phyloP scores from a whole-genome alignment of 2,329 filamentous ascomycete genomes.

The Ophidiomyces ophidiicola region DNA sequence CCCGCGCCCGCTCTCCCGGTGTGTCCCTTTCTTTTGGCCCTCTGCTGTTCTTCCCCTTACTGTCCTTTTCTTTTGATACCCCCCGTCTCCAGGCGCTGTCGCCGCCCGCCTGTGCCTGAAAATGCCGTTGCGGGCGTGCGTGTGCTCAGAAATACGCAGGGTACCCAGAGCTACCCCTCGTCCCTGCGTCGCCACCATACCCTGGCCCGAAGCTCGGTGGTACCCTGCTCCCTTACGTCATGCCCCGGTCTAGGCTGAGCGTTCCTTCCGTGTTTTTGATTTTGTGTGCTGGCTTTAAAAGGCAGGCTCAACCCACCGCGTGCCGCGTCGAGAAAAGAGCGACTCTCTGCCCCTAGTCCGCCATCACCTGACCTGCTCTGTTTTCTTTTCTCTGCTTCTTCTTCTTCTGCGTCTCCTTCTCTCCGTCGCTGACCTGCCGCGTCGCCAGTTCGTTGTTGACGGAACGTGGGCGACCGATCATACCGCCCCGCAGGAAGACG shows the following conservation, averaged over 20 bases:
- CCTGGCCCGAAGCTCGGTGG: not conserved
- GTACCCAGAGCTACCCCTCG: conserved; percentile 5
- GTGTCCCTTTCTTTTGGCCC: too few relatives aligned
- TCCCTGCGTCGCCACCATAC: not conserved
- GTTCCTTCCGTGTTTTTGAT: conserved; percentile 1
- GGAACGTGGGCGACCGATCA: conserved; percentile 78
- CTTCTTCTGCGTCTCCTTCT: conserved; percentile 8
- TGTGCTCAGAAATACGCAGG: conserved; percentile 9
- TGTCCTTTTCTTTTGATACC: too few relatives aligned
- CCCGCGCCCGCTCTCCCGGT: too few relatives aligned
- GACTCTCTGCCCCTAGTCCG: not conserved
- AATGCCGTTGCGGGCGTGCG: not conserved
- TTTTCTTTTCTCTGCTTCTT: conserved; percentile 13
- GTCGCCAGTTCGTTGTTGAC: conserved; percentile 77
- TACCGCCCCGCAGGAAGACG: conserved; percentile 67
- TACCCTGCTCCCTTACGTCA: conserved; percentile 11
- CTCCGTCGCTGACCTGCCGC: conserved; percentile 2
- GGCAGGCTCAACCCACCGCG: conserved; percentile 5
- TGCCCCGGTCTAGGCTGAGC: not conserved
- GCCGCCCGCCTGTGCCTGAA: not conserved
- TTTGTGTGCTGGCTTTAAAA: conserved; percentile 4
- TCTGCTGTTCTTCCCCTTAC: too few relatives aligned
- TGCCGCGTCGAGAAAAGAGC: too few relatives aligned
- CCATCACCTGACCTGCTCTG: conserved; percentile 15
- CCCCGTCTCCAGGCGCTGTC: too few relatives aligned